Percentiles rank a stretch among this genome's conserved stretches.
These are phyloP conservation scores for Penicillium pancosmium DNA, from an alignment of 495 filamentous ascomycete genomes.

Conservation along the genomic window DNA sequence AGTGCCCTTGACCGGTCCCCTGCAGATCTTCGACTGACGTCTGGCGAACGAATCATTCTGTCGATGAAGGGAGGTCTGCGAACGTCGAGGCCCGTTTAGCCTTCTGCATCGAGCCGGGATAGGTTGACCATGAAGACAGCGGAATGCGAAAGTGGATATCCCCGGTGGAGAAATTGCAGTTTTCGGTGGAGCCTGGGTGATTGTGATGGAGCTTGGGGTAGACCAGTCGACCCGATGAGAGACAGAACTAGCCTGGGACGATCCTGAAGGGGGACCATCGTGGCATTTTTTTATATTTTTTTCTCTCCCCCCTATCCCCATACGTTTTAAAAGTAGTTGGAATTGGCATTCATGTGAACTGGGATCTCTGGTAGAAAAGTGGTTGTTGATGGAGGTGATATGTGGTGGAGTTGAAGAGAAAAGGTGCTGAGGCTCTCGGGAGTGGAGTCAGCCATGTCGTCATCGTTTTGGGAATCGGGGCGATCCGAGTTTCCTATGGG, in stretches of 20 bases:
- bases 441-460: constrained; percentile 25
- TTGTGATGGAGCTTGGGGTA: constrained; percentile 5
- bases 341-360: too few relatives aligned
- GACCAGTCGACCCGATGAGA: neutral
- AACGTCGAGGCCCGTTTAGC: constrained; percentile 16
- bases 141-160: constrained; percentile 17
- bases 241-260: neutral
- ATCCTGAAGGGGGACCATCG: neutral
- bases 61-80: constrained; percentile 3
- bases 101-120: constrained; percentile 1
- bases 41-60: constrained; percentile 22
- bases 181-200: constrained; percentile 2
- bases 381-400: neutral
- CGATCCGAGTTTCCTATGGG: constrained; percentile 18
- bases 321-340: too few relatives aligned
- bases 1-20: constrained; percentile 21
- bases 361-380: neutral
- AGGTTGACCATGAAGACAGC: constrained; percentile 5
- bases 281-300: neutral
- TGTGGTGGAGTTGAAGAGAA: neutral
- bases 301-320: neutral
- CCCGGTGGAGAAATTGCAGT: constrained; percentile 9
- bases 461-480: constrained; percentile 19
- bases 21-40: constrained; percentile 34
- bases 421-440: constrained; percentile 26